Base-by-base conservation (phyloP, 495 filamentous ascomycete species). In the Talaromyces adpressus region DNA sequence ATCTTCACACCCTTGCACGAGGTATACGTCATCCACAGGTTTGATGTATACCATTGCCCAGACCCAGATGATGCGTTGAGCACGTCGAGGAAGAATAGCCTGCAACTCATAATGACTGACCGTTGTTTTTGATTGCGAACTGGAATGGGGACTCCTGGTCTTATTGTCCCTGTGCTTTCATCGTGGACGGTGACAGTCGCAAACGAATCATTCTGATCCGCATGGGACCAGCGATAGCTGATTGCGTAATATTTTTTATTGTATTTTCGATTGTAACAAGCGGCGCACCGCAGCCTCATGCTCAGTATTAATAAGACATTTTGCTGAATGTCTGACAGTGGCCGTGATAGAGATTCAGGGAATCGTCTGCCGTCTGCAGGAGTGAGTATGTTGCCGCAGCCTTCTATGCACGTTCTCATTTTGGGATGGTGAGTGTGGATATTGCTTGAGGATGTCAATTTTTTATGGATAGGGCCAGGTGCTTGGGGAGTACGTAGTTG, bases 151-250 rank as follows among this genome's bases (percentile, higher is more conserved):
- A 57, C 25, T 7, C 27, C 23, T 14, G 53, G 16, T 29, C n/a
- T 79, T 27, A 30, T 57, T 18, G 27, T 6, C 8, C 16, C 14
- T 14, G 53, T 32, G 5, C 3, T 32, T 57, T 32, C 53, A 23
- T 57, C 53, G 53, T 57, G 53, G 27, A 30, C 16, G 53, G 6
- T 27, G 53, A 57, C 53, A n/a, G 7, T 30, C 22, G 16, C 16
- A 7, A 6, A n/a, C 16, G 25, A 27, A 8, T 57, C 5, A 2
- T 30, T 18, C 14, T 12, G 53, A 27, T 57, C 18, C 18, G 6
- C 27, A n/a, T 27, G 6, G 1, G 18, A 16, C 52, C 52, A 56
- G 23, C 52, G 52, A 22, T 56, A 56, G 25, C 52, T 56, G 25
- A 56, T 56, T 5, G 52, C 23, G 22, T 14, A 14, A 16, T 56